A percentile compares a stretch with the other conserved stretches of the same genome.
These are phyloP conservation scores for Camelina neglecta DNA, from an alignment of 345 rosid species.

Conservation along the genomic window DNA sequence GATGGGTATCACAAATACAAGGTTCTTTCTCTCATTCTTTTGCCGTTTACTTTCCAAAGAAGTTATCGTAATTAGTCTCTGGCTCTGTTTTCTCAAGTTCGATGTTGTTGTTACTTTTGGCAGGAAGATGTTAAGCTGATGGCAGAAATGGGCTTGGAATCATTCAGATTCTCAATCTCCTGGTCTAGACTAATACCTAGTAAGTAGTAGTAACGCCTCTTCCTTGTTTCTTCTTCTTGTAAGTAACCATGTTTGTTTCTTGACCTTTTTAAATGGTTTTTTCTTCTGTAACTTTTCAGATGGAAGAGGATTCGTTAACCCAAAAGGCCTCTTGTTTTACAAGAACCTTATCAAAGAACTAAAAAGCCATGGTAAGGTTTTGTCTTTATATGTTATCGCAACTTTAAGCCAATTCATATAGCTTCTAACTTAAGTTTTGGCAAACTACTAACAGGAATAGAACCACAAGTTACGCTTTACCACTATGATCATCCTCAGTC, in stretches of 20 bases:
- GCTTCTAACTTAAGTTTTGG: not conserved
- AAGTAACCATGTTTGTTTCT: not conserved
- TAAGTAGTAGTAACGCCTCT: constrained; percentile 42
- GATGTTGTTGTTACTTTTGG: not conserved
- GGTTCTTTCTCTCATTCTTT: constrained; percentile 39
- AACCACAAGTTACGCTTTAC: constrained; percentile 63
- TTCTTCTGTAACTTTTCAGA: constrained; percentile 40
- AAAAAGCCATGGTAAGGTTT: constrained; percentile 48
- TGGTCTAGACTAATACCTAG: constrained; percentile 80
- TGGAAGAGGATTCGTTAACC: constrained; percentile 71
- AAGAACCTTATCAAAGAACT: constrained; percentile 64
- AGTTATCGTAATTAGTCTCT: not conserved
- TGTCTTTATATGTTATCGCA: not conserved
- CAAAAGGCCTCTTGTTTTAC: constrained; percentile 63
- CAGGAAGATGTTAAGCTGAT: constrained; percentile 86
- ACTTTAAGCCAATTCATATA: not conserved
- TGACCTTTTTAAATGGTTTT: not conserved
- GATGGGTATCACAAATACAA: constrained; percentile 74
- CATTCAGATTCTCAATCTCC: constrained; percentile 83
- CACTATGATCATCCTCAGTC: constrained; percentile 70
- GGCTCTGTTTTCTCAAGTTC: not conserved
- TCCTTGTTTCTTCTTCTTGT: not conserved
- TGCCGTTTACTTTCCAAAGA: not conserved
- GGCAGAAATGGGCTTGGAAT: constrained; percentile 64
- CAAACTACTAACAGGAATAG: constrained; percentile 53